Conservation (phyloP, 2,329 filamentous ascomycete genomes). For the Periconia sp. region DNA sequence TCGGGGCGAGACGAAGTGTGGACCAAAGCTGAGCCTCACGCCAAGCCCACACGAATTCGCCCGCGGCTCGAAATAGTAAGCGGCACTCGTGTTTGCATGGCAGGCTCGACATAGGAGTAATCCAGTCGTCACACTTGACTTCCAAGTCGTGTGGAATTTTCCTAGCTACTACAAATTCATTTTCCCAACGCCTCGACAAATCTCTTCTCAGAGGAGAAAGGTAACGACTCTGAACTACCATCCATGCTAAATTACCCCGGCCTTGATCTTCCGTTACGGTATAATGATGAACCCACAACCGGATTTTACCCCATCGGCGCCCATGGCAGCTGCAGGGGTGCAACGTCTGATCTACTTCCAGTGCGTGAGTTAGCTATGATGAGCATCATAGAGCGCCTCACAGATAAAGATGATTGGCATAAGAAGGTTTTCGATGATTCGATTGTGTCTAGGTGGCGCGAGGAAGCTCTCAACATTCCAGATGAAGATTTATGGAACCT, state of each 20-base stretch:
- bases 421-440: constrained; percentile 47
- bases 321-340: constrained; percentile 3
- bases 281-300: background rate
- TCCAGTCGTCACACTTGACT: no score
- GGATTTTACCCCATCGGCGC: constrained; percentile 14
- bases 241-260: constrained; percentile 15
- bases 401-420: constrained; percentile 48
- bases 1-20: no score
- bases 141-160: no score
- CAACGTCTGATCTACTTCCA: constrained; percentile 20
- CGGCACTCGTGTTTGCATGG: no score
- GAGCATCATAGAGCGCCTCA: constrained; percentile 46
- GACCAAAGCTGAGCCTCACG: no score
- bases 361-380: constrained; percentile 48
- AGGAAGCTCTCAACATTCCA: constrained; percentile 14
- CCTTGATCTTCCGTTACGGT: constrained; percentile 12
- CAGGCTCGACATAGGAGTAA: no score
- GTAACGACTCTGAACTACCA: background rate
- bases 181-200: no score
- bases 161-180: no score
- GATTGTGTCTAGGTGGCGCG: constrained; percentile 23
- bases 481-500: constrained; percentile 15
- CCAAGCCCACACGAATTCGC: no score
- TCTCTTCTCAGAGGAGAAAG: no score
- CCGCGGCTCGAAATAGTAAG: no score